Evolutionary conservation across 495 filamentous ascomycete species (phyloP), one percentile per base, ranked within the genome.

Genomic region (Penicillium bovifimosum): DNA sequence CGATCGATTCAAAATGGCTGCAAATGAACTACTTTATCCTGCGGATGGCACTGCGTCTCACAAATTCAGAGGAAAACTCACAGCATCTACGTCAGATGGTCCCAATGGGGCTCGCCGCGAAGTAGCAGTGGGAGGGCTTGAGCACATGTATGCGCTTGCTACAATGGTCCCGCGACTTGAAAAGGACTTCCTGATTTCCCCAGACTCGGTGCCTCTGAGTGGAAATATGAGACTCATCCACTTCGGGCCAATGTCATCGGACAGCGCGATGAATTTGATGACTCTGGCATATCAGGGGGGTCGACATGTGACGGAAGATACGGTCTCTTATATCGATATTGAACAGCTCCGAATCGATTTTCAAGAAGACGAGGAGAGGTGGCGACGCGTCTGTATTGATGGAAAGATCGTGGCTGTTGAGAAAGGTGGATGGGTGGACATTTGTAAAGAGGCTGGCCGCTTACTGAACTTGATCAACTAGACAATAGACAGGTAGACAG

Each of bases 381-480:
- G 90, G 90, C 72, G 91, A 50, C 80, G 89, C 53, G 80, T 95
- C 2, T 97, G 91, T 62, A 73, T 97, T 18, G 92, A 97, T 71
- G 92, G 92, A 10, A 87, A 84, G 51, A 91, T 95, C 55, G 78
- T 95, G 9, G 77, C 76, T 48, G 63, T 96, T 14, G 82, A 83
- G 39, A 58, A 77, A 53, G 82, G 78, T 0, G 91, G 92, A 6
- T 86, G 81, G 80, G 80, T 93, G 69, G 78, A 83, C 44, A 74
- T 95, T 14, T 59, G 58, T 46, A 78, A 69, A 61, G 74, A 74
- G 33, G 14, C 58, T 18, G 49, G 55, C 16, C 51, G 41, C 35
- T 40, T 63, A 48, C 35, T 74, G 27, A 53, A 60, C 41, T 36
- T 74, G 43, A 61, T 59, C 26, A 52, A 47, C 26, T 62, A 29